A percentile compares a stretch with the other conserved stretches of the same genome.
These are phyloP conservation scores for Aspergillus ochraceus DNA, from an alignment of 2,329 filamentous ascomycete species.

Conservation along the genomic window DNA sequence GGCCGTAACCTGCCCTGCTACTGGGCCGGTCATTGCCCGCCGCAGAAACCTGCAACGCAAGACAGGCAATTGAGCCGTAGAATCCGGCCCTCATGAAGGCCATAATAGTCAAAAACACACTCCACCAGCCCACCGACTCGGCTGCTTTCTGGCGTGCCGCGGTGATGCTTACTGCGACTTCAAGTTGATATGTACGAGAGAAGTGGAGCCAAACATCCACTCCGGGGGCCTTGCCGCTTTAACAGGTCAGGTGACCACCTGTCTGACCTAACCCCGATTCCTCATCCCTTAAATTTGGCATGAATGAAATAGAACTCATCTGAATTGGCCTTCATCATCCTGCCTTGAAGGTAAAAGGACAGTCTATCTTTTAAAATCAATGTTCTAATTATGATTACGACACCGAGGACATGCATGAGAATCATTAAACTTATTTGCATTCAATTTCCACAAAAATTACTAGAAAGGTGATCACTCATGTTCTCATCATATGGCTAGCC, in stretches of 20 bases:
- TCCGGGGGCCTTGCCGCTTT: too few relatives aligned
- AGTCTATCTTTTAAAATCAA: too few relatives aligned
- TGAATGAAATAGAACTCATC: too few relatives aligned
- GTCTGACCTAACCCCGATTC: too few relatives aligned
- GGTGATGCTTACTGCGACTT: background rate
- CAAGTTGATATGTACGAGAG: too few relatives aligned
- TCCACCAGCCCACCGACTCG: conserved; percentile 5
- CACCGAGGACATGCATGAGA: background rate
- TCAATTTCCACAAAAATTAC: conserved; percentile 5
- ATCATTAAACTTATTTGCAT: background rate
- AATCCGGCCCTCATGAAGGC: background rate
- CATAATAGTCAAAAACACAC: background rate
- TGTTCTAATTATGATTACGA: too few relatives aligned
- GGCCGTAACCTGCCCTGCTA: conserved; percentile 34
- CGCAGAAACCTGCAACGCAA: conserved; percentile 21
- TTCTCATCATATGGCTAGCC: conserved; percentile 20
- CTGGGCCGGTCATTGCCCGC: conserved; percentile 25
- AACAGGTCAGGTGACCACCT: background rate
- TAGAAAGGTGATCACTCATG: conserved; percentile 19
- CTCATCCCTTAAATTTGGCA: too few relatives aligned
- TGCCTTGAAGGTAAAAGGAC: too few relatives aligned
- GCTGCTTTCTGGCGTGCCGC: conserved; percentile 3
- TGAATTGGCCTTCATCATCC: too few relatives aligned
- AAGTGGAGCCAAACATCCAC: background rate
- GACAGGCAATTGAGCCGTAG: conserved; percentile 18